Percentiles rank a stretch among this genome's conserved stretches.
These are phyloP conservation scores for Cyclotella baltica DNA, from an alignment of 108 stramenopile genomes.

Conservation along the genomic window DNA sequence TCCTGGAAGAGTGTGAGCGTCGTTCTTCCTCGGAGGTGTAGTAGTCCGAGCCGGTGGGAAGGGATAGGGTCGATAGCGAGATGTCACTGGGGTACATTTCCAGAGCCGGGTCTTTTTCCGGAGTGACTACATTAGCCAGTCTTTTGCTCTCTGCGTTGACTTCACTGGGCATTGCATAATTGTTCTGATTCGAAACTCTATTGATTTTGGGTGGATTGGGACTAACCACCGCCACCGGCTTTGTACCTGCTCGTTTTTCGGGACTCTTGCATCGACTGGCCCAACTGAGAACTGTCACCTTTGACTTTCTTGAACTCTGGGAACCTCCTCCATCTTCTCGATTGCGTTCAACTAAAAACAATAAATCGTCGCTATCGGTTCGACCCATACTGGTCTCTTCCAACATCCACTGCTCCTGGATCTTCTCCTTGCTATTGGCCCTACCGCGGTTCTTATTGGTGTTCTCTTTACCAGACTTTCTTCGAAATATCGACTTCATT, in stretches of 20 bases:
- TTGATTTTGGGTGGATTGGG: conserved; percentile 2
- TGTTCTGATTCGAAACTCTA: neutral
- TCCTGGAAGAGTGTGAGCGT: neutral
- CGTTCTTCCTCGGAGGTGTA: conserved; percentile 27
- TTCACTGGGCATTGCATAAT: neutral
- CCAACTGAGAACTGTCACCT: conserved; percentile 7
- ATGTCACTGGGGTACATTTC: conserved; percentile 49
- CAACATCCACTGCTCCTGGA: conserved; percentile 24
- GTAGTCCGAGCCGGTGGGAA: conserved; percentile 36
- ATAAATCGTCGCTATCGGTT: conserved; percentile 18
- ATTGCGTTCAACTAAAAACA: neutral
- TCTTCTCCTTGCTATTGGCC: conserved; percentile 2
- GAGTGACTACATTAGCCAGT: conserved; percentile 23
- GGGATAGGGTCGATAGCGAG: conserved; percentile 43
- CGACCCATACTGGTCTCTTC: conserved; percentile 19
- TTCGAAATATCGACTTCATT: conserved; percentile 13
- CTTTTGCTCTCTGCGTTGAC: neutral
- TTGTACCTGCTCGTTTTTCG: neutral
- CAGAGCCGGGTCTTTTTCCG: conserved; percentile 41
- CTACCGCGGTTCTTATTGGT: neutral
- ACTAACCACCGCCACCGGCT: neutral
- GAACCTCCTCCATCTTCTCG: neutral
- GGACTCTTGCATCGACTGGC: conserved; percentile 21
- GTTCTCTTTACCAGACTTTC: conserved; percentile 2
- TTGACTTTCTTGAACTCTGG: neutral